Base-by-base conservation (phyloP, 208 protist genomes). In the Vickermania spadyakhi region DNA sequence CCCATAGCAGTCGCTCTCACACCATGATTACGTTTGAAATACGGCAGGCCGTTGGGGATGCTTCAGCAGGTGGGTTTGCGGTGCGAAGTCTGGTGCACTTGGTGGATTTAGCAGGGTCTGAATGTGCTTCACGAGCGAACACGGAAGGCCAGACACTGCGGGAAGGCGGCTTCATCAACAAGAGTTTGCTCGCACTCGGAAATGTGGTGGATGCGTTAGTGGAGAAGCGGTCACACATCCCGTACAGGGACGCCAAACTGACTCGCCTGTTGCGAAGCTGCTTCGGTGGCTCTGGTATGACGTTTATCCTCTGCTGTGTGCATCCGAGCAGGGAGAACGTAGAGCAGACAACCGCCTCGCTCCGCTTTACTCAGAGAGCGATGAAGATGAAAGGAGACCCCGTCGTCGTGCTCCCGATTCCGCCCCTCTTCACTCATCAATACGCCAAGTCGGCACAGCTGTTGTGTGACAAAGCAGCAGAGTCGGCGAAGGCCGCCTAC, bases 31-130 rank as follows among this genome's bases (percentile, higher is more conserved):
- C 62, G 18, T 73, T 73, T 54, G 60, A 71, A 53, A 80, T 83
- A n/a, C 67, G 62, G 28, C 73, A 69, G 7, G 13, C 52, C 13
- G 79, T 74, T 23, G 52, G 69, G n/a, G 36, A 45, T 45, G n/a
- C n/a, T n/a, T n/a, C n/a, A n/a, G n/a, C n/a, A n/a, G 60, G 36
- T 18, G 61, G 58, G 26, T 69, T 78, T 61, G 85, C 75, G 22
- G 86, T 88, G 30, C 75, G 97, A 22, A 80, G 71, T 42, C 58
- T 97, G 25, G 88, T 94, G 22, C 93, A 98, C 70, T 59, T 97
- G 25, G 88, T 94, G 22, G 96, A 98, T 72, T 76, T 98, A 11
- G 96, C 96, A 26, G 96, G 96, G 3, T 87, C 72, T 42, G 93
- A 98, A 65, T 79, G 78, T 2, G 75, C 82, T 23, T 75, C 77